Base-by-base conservation (phyloP, 176 grass and related monocot genomes). In the Paspalum notatum region DNA sequence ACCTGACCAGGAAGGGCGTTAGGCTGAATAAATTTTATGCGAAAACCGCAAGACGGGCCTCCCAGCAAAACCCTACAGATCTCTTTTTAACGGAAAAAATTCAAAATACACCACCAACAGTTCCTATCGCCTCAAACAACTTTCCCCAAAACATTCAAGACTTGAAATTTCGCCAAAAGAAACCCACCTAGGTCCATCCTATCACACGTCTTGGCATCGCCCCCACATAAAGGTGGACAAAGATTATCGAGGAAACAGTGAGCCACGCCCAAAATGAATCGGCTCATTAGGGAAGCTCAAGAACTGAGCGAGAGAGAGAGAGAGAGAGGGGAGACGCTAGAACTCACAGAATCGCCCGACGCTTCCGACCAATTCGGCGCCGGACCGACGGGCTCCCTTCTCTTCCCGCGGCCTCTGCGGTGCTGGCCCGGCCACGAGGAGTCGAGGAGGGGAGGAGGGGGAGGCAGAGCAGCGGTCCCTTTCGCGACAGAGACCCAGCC, bases 381-480 rank as follows among this genome's bases (percentile, higher is more conserved):
- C 44, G 55, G 40, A 18, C 37, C 65, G 43, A 71, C 20, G 41
- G 18, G 51, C n/a, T 54, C 50, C 51, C 20, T 15, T 53, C 62
- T 18, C 37, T 27, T 47, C 49, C 7, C 62, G 49, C 71, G 16
- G 71, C 67, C 16, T 83, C 37, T 73, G 58, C 15, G 71, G 47
- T 32, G 72, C 38, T 42, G 60, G 26, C 60, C 75, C 27, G 81
- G 76, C 87, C 81, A 88, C 76, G 69, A 49, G 65, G n/a, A 49
- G 44, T 47, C 77, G 56, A 44, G 57, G 20, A 25, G 1, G 62
- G 20, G 26, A 1, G 14, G 55, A 24, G 12, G 44, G 42, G 50
- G 10, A 5, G 22, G 77, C 87, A 89, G 83, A 72, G 72, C 72
- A 64, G 16, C 64, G 43, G 66, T 73, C 57, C 58, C 83, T 85